Conservation (phyloP, 2,329 filamentous ascomycete species). For the Pseudogymnoascus sp. region DNA sequence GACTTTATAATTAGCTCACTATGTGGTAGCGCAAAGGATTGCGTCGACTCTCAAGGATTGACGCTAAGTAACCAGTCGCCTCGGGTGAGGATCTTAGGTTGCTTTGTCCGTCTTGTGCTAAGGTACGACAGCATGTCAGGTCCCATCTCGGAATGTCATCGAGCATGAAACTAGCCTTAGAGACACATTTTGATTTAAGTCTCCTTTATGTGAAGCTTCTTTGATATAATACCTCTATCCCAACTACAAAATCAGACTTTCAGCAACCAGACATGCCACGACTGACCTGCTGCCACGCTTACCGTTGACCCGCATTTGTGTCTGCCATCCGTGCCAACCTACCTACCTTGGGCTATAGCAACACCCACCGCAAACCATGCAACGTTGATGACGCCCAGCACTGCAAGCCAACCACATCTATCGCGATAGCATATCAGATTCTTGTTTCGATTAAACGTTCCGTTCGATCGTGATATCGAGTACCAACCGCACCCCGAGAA, state of each 20-base stretch:
- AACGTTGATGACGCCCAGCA: conserved; percentile 3
- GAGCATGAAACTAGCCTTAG: conserved; percentile 5
- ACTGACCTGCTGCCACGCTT: not conserved
- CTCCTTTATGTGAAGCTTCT: not conserved
- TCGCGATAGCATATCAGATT: conserved; percentile 3
- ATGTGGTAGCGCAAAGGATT: conserved; percentile 1
- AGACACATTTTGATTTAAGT: conserved; percentile 3
- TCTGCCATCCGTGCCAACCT: conserved; percentile 11
- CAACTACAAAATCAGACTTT: not conserved
- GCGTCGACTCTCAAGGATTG: not conserved
- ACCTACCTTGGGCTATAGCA: not conserved
- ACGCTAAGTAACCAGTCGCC: conserved; percentile 2
- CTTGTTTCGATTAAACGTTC: not conserved
- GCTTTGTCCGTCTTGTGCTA: conserved; percentile 5
- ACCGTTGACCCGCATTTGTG: conserved; percentile 8
- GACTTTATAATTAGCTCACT: not conserved
- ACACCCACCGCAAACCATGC: conserved; percentile 7
- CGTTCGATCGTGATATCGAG: not conserved
- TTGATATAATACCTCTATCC: conserved; percentile 4
- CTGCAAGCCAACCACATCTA: not conserved
- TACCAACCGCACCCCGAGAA: not conserved
- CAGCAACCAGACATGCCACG: not conserved
- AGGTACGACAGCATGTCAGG: conserved; percentile 6
- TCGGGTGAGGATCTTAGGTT: conserved; percentile 7
- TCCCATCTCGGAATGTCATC: conserved; percentile 7